Conservation (phyloP, 495 filamentous ascomycete genomes). For the Aspergillus indologenus region DNA sequence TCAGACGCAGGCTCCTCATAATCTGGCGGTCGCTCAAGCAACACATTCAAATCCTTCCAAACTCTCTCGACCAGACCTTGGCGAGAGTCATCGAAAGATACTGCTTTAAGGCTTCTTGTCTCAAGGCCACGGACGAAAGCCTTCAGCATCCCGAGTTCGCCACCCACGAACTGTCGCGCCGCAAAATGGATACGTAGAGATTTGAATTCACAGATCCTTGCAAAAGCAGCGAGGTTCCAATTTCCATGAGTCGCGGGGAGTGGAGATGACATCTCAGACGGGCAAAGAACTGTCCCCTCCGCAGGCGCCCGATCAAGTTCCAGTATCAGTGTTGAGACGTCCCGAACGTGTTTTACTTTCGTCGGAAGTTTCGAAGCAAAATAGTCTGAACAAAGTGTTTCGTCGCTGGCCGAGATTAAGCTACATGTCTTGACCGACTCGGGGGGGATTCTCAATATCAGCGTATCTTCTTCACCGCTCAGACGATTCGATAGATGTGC, state of each 20-base stretch:
- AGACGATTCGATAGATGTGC: constrained; percentile 19
- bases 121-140: constrained; percentile 15
- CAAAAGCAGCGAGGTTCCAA: constrained; percentile 20
- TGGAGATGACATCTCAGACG: constrained; percentile 18
- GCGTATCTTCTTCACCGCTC: constrained; percentile 15
- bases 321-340: constrained; percentile 19
- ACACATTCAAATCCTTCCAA: constrained; percentile 21
- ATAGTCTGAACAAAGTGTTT: constrained; percentile 18
- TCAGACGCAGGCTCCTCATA: constrained; percentile 19
- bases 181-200: constrained; percentile 21
- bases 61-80: constrained; percentile 18
- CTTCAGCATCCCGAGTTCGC: constrained; percentile 19
- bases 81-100: constrained; percentile 20
- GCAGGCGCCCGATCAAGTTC: constrained; percentile 10
- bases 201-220: constrained; percentile 23
- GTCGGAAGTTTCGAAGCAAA: constrained; percentile 18
- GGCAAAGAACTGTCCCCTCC: constrained; percentile 24
- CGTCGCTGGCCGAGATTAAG: constrained; percentile 18
- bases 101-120: constrained; percentile 16
- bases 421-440: constrained; percentile 18
- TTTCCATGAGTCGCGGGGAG: constrained; percentile 14
- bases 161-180: constrained; percentile 19
- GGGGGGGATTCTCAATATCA: constrained; percentile 20
- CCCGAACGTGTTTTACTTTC: constrained; percentile 18
- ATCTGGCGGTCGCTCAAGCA: constrained; percentile 20